phyloP scores from a whole-genome alignment of 2,329 filamentous ascomycete species.

The Ceratocystis harringtonii region DNA sequence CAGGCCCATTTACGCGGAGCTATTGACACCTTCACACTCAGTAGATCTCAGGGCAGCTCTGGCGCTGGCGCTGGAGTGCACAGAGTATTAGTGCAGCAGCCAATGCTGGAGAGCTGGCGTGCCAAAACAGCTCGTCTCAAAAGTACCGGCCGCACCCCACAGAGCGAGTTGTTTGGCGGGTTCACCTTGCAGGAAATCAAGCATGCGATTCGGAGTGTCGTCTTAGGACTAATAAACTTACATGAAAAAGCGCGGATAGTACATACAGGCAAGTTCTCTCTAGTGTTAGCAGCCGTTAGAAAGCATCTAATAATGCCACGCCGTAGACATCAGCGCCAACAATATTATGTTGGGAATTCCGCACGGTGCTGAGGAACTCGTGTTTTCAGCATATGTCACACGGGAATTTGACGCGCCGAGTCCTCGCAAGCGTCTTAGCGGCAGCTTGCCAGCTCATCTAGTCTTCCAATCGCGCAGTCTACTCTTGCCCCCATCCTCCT shows the following conservation, averaged over 20 bases:
- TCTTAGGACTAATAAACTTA: neutral
- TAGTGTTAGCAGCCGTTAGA: neutral
- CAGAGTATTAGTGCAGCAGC: neutral
- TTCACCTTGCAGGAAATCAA: neutral
- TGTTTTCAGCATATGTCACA: neutral
- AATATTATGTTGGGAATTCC: neutral
- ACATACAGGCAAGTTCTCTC: neutral
- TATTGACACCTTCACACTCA: neutral
- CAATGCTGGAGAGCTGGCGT: slow-evolving; percentile 5
- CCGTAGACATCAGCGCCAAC: slow-evolving; percentile 2
- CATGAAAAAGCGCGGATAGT: neutral
- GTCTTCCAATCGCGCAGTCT: neutral
- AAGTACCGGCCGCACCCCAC: neutral
- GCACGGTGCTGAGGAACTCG: no score
- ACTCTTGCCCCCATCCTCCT: no score
- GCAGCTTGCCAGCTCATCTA: neutral
- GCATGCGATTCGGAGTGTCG: neutral
- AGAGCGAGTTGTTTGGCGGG: neutral
- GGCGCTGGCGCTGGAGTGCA: neutral
- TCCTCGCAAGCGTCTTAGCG: neutral
- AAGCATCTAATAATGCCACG: neutral
- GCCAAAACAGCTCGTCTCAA: neutral
- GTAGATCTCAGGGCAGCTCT: no score
- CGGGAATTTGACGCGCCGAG: neutral
- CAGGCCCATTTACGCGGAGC: neutral